Percentiles rank a stretch among this genome's conserved stretches.
These are phyloP conservation scores for Pontederia paniculata DNA, from an alignment of 176 grass and related monocot species.

Conservation along the genomic window DNA sequence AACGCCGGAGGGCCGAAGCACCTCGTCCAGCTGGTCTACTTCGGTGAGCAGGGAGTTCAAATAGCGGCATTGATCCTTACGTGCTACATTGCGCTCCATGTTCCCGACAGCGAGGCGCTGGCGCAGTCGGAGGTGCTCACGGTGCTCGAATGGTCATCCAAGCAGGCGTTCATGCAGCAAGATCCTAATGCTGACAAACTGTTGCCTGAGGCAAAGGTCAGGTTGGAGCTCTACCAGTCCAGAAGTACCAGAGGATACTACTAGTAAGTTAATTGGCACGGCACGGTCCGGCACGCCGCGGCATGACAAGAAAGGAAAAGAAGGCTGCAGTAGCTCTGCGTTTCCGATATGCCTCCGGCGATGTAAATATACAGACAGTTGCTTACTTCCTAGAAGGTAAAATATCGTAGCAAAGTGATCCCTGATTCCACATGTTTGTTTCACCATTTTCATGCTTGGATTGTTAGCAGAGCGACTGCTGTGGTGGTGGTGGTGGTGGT, in stretches of 20 bases:
- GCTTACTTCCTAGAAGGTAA: too few relatives aligned
- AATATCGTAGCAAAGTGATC: too few relatives aligned
- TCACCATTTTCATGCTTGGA: too few relatives aligned
- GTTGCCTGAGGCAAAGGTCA: constrained; percentile 79
- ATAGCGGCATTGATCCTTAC: constrained; percentile 54
- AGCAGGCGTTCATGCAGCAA: constrained; percentile 77
- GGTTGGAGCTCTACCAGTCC: constrained; percentile 81
- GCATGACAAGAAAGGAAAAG: too few relatives aligned
- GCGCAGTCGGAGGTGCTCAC: constrained; percentile 77
- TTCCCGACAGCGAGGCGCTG: constrained; percentile 76
- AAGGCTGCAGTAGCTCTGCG: too few relatives aligned
- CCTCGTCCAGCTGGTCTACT: constrained; percentile 84
- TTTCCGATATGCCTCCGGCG: too few relatives aligned
- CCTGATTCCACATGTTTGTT: too few relatives aligned
- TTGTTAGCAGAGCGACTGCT: too few relatives aligned
- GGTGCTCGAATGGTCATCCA: constrained; percentile 77
- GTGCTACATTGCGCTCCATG: constrained; percentile 68
- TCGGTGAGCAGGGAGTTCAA: constrained; percentile 72
- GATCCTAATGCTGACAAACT: constrained; percentile 47
- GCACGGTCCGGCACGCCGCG: too few relatives aligned
- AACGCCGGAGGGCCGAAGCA: constrained; percentile 60
- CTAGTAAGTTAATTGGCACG: constrained; percentile 2
- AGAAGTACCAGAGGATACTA: constrained; percentile 74
- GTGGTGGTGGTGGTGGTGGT: too few relatives aligned
- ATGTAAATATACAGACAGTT: too few relatives aligned